These are phyloP conservation scores for Posidonia oceanica DNA, from an alignment of 116 monocot species.

Conservation along the genomic window DNA sequence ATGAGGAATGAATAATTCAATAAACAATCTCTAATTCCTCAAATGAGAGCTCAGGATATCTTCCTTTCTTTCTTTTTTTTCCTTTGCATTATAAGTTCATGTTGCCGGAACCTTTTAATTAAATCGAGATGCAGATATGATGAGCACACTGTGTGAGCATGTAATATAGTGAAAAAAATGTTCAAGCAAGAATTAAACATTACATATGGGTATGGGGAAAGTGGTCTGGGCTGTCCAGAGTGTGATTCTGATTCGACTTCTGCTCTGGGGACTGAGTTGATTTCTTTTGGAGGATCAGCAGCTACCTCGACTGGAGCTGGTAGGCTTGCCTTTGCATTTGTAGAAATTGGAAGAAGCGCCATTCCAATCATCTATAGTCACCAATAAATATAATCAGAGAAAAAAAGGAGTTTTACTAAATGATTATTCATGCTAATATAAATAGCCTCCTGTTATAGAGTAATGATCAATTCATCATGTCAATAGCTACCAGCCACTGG, in stretches of 20 bases:
- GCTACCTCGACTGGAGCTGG: conserved; percentile 23
- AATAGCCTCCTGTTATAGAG: not conserved
- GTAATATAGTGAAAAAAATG: not conserved
- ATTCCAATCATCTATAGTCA: conserved; percentile 70
- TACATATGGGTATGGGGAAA: conserved; percentile 91
- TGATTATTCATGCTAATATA: no score
- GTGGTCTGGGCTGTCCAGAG: conserved; percentile 27
- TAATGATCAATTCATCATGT: not conserved
- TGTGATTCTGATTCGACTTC: conserved; percentile 32
- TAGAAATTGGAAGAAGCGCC: conserved; percentile 53
- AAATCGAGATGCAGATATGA: not conserved
- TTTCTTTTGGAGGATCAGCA: conserved; percentile 20
- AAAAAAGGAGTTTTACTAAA: no score
- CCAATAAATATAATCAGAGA: not conserved
- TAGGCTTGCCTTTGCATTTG: conserved; percentile 26
- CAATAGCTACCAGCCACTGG: no score
- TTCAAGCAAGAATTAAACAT: conserved; percentile 11
- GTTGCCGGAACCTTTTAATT: not conserved
- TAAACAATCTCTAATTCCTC: no score
- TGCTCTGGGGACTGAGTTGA: conserved; percentile 40
- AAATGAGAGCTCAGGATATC: no score
- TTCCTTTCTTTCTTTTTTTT: no score
- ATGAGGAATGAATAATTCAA: no score
- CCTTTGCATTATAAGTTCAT: no score
- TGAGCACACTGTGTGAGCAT: not conserved